These are phyloP conservation scores for Hamamelis virginiana DNA, from an alignment of 164 flowering plant species.

Conservation along the genomic window DNA sequence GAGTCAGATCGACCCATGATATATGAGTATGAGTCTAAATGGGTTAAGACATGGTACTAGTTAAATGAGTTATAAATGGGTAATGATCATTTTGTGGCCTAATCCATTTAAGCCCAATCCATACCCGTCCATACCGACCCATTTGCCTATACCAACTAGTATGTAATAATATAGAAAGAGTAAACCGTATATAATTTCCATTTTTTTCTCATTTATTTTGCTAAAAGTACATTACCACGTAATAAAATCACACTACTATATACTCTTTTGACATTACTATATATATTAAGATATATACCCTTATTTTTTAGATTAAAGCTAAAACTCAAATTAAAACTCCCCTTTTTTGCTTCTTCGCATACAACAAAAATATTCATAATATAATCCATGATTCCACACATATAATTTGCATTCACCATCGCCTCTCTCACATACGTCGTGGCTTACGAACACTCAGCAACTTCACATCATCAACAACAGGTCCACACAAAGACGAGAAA, in stretches of 20 bases:
- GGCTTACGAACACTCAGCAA: conserved; percentile 42
- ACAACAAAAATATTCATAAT: conserved; percentile 3
- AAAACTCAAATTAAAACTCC: background rate
- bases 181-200: background rate
- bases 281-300: background rate
- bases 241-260: conserved; percentile 11
- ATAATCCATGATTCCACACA: background rate
- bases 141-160: too few relatives aligned
- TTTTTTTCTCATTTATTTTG: background rate
- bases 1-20: too few relatives aligned
- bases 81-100: too few relatives aligned
- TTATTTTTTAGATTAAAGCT: background rate
- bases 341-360: background rate
- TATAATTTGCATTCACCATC: background rate
- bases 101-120: too few relatives aligned
- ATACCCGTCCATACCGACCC: too few relatives aligned
- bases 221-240: background rate
- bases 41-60: too few relatives aligned
- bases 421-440: conserved; percentile 1
- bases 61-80: too few relatives aligned
- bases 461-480: conserved; percentile 56
- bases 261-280: conserved; percentile 5
- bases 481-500: conserved; percentile 57
- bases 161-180: too few relatives aligned
- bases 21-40: too few relatives aligned